phyloP scores from a whole-genome alignment of 2,329 filamentous ascomycete genomes.

The Fusarium pilosicola region DNA sequence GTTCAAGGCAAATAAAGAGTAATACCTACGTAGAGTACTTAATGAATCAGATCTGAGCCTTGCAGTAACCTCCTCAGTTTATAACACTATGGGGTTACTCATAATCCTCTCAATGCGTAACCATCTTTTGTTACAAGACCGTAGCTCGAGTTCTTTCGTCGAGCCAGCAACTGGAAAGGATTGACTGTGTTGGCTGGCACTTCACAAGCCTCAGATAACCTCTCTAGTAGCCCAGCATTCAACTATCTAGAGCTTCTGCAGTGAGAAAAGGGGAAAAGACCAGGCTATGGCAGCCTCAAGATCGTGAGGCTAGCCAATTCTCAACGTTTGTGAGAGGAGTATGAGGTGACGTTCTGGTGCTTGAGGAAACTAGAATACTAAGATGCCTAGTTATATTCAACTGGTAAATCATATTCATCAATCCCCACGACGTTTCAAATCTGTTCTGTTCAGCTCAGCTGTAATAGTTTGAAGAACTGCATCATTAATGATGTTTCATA shows the following conservation, averaged over 20 bases:
- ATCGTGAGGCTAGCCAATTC: neutral
- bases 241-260: neutral
- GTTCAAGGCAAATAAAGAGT: neutral
- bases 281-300: neutral
- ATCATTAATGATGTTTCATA: neutral
- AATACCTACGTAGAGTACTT: neutral
- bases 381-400: neutral
- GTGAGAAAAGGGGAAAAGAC: neutral
- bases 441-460: neutral
- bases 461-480: neutral
- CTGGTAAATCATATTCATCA: no score
- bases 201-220: neutral
- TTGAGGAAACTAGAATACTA: neutral
- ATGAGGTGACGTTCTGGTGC: neutral
- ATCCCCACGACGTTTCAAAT: neutral
- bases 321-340: neutral
- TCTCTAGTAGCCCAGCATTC: neutral
- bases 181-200: neutral
- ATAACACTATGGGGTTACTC: neutral
- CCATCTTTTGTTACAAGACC: neutral
- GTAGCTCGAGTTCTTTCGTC: neutral
- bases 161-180: neutral
- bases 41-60: neutral
- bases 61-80: neutral
- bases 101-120: neutral